These are phyloP conservation scores for Achlya hypogyna DNA, from an alignment of 352 stramenopile species.

Conservation along the genomic window DNA sequence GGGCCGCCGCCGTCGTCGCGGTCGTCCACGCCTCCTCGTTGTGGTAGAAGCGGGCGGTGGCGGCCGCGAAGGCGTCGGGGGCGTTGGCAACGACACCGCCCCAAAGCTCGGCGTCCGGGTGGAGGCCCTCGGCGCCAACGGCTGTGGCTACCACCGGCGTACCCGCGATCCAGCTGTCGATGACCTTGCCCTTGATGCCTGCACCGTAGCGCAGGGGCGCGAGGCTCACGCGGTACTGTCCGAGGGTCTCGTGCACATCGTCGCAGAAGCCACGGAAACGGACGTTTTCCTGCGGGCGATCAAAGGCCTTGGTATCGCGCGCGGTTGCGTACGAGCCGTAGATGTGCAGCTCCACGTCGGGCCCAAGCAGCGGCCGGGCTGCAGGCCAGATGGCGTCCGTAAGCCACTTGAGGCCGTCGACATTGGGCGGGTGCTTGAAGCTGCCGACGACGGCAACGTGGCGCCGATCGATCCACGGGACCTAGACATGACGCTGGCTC, in stretches of 20 bases:
- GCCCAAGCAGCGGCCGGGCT: constrained; percentile 30
- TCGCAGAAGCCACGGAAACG: constrained; percentile 74
- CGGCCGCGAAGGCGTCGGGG: constrained; percentile 30
- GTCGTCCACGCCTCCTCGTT: constrained; percentile 31
- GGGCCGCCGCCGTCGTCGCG: constrained; percentile 1
- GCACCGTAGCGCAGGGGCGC: constrained; percentile 89
- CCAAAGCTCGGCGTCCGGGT: constrained; percentile 27
- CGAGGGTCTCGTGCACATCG: constrained; percentile 60
- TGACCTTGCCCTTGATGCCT: constrained; percentile 93
- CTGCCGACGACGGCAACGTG: constrained; percentile 86
- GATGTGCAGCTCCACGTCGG: constrained; percentile 60
- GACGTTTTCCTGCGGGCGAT: constrained; percentile 35
- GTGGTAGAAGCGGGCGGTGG: constrained; percentile 40
- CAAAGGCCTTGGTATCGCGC: constrained; percentile 41
- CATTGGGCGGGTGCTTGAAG: constrained; percentile 89
- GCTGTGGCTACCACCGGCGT: constrained; percentile 85
- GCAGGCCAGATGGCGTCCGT: constrained; percentile 55
- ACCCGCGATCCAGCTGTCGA: constrained; percentile 86
- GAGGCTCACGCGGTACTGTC: constrained; percentile 63
- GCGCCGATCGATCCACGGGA: constrained; percentile 31
- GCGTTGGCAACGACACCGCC: constrained; percentile 45
- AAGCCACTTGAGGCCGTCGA: constrained; percentile 81
- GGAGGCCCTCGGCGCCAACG: constrained; percentile 85
- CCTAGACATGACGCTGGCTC: too few relatives aligned
- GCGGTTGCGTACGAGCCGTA: constrained; percentile 72